A percentile compares a stretch with the other conserved stretches of the same genome.
phyloP scores from a whole-genome alignment of 257 asterid species.

The Gentiana dahurica region DNA sequence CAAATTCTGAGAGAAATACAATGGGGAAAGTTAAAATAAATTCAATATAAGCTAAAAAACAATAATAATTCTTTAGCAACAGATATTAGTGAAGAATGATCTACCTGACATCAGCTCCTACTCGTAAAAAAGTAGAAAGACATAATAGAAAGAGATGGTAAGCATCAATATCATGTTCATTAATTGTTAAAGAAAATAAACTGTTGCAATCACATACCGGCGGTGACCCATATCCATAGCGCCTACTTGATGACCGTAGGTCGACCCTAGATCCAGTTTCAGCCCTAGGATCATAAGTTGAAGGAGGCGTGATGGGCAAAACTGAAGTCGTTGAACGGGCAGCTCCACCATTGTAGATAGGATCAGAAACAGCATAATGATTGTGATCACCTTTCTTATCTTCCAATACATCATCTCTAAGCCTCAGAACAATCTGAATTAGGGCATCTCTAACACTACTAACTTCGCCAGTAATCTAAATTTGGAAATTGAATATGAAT shows the following conservation, averaged over 20 bases:
- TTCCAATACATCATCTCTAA: slow-evolving; percentile 72
- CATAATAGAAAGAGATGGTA: too few species aligned
- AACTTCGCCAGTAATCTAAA: slow-evolving; percentile 67
- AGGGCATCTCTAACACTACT: slow-evolving; percentile 80
- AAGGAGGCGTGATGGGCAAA: slow-evolving; percentile 33
- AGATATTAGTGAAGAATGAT: too few species aligned
- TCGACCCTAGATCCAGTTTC: slow-evolving; percentile 55
- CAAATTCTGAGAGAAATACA: neutral
- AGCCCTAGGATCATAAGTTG: slow-evolving; percentile 60
- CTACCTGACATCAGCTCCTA: too few species aligned
- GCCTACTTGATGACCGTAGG: slow-evolving; percentile 46
- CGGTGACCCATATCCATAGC: slow-evolving; percentile 61
- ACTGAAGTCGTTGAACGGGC: slow-evolving; percentile 36
- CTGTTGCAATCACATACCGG: slow-evolving; percentile 32
- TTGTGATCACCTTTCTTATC: slow-evolving; percentile 51
- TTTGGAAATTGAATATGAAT: slow-evolving; percentile 11
- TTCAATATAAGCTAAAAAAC: too few species aligned
- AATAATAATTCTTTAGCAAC: too few species aligned
- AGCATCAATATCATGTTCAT: too few species aligned
- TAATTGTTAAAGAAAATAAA: neutral
- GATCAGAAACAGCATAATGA: slow-evolving; percentile 51
- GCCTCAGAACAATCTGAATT: slow-evolving; percentile 80
- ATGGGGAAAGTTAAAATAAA: neutral
- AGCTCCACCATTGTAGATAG: slow-evolving; percentile 39
- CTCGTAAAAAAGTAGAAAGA: neutral